Base-by-base conservation (phyloP, 495 filamentous ascomycete species). In the Penicillium coffeae region DNA sequence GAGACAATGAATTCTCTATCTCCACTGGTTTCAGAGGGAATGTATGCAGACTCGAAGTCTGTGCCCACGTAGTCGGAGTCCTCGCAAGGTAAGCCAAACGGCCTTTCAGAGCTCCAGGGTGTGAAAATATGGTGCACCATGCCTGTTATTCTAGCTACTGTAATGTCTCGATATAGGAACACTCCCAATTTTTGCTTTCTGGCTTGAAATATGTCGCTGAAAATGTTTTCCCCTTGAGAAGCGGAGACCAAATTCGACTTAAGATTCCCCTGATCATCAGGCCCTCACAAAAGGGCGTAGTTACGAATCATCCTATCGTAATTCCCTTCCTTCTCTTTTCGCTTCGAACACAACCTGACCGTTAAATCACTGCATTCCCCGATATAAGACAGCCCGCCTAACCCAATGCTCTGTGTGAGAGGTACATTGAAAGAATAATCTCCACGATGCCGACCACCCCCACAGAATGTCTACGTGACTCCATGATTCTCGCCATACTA, bases 21-120 rank as follows among this genome's bases (percentile, higher is more conserved):
- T 49, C 42, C 47, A 40, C 47, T 49, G 27, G 38, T 49, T 15
- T 49, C 47, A 21, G 47, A 49, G 12, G 37, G 47, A 27, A 49
- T 35, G n/a, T 38, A 39, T 19, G 39, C 45, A 7, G 45, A 48
- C 25, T 30, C 25, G 25, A 10, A 30, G 10, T 30, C 25, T 30
- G 25, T 30, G 25, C 5, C 25, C 10, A 10, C 10, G 5, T 4
- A 30, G 25, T 30, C 25, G 25, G 25, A 30, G 25, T 4, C 25
- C 5, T 30, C n/a, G n/a, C n/a, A n/a, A n/a, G n/a, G n/a, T n/a
- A n/a, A n/a, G n/a, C n/a, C n/a, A n/a, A n/a, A 30, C 25, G 25
- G 5, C 10, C 25, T 4, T 4, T 30, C 25, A 30, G 10, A 30
- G 25, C 25, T 30, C 25, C 10, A 4, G 4, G 25, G 10, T 30